phyloP scores from a whole-genome alignment of 139 green algal genomes.

The Auxenochlorella protothecoides region DNA sequence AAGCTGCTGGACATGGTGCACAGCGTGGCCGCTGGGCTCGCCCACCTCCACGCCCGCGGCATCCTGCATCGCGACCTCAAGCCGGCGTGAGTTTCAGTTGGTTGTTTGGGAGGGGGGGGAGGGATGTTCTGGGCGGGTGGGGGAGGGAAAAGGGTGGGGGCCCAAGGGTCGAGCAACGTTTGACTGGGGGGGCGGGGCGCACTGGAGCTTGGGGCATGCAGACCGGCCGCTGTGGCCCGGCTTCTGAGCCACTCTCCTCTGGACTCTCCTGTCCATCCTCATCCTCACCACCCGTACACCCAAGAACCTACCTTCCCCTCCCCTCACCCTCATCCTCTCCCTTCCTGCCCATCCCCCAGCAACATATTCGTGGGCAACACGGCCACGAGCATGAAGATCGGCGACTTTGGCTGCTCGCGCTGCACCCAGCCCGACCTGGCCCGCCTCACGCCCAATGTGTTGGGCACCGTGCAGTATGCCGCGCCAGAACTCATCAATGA shows the following conservation, averaged over 20 bases:
- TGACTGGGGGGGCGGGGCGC: no score
- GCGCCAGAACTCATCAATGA: constrained; percentile 43
- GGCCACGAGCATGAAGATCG: constrained; percentile 41
- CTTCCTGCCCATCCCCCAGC: constrained; percentile 1
- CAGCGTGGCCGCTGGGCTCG: constrained; percentile 14
- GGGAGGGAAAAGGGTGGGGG: no score
- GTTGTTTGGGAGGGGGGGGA: no score
- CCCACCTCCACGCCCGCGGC: constrained; percentile 31
- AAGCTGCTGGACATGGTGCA: constrained; percentile 30
- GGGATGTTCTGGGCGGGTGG: no score
- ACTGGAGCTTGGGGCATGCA: background rate
- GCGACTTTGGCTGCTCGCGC: constrained; percentile 36
- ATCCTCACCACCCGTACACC: background rate
- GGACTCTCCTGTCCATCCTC: no score
- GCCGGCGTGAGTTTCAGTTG: constrained; percentile 16
- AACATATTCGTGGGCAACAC: constrained; percentile 44
- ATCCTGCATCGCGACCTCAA: constrained; percentile 53
- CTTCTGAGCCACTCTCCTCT: background rate
- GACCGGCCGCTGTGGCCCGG: background rate
- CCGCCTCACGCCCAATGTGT: constrained; percentile 22
- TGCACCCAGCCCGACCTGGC: constrained; percentile 5
- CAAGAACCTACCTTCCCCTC: background rate
- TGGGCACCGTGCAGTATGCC: constrained; percentile 23
- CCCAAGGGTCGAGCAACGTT: no score
- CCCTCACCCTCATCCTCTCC: background rate